Evolutionary conservation across 768 basidiomycete species (phyloP).

Genomic region (Coprinellus aureogranulatus): DNA sequence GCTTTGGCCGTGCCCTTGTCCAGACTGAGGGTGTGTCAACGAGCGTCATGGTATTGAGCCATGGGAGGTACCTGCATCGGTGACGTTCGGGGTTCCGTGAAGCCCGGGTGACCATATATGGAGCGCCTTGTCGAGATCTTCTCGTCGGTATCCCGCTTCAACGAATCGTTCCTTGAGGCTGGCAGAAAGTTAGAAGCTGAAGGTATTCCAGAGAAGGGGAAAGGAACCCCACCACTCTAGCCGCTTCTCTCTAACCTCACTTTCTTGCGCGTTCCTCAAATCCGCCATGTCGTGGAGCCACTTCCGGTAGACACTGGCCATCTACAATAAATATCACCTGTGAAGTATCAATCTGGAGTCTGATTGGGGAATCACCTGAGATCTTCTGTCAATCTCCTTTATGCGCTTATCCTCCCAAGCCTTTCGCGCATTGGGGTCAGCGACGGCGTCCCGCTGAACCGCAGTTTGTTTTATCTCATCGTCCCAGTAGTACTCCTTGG

Average conservation of each 20-base stretch:
- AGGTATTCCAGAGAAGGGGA: not conserved
- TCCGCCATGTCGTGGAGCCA: not conserved
- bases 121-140: not conserved
- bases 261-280: not conserved
- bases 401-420: too few species aligned
- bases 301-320: not conserved
- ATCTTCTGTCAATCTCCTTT: not conserved
- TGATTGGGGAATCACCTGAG: not conserved
- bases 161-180: not conserved
- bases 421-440: too few species aligned
- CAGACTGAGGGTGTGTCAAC: not conserved
- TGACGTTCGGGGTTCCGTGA: not conserved
- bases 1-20: not conserved
- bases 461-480: too few species aligned
- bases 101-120: not conserved
- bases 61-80: not conserved
- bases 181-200: not conserved
- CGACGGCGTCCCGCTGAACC: too few species aligned
- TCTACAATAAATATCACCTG: not conserved
- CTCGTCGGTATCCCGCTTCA: not conserved
- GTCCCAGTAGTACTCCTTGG: too few species aligned
- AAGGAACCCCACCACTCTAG: not conserved
- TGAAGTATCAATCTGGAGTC: not conserved
- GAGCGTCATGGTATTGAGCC: not conserved
- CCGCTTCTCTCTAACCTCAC: not conserved